phyloP scores from a whole-genome alignment of 129 eudicot genomes.

The Calendula officinalis region DNA sequence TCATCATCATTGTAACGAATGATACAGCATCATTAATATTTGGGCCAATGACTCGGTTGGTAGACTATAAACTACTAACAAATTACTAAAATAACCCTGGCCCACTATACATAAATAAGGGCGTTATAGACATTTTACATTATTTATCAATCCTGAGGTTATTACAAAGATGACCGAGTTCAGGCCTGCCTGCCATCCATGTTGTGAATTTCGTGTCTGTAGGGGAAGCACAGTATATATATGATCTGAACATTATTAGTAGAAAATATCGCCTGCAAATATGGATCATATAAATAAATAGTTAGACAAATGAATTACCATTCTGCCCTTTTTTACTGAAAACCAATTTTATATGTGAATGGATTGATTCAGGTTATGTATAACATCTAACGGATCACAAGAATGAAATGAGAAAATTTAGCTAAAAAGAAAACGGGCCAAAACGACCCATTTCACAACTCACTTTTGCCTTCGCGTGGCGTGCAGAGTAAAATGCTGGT shows the following conservation, averaged over 20 bases:
- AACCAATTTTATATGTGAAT: background rate
- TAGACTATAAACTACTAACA: conserved; percentile 18
- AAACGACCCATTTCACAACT: too few species aligned
- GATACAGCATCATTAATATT: conserved; percentile 32
- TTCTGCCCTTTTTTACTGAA: too few species aligned
- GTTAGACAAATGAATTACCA: too few species aligned
- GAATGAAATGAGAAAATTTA: too few species aligned
- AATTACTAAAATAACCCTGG: background rate
- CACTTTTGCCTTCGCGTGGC: too few species aligned
- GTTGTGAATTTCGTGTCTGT: conserved; percentile 41
- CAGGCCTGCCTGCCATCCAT: conserved; percentile 91
- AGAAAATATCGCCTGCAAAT: conserved; percentile 88
- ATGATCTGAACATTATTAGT: conserved; percentile 72
- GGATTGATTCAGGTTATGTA: too few species aligned
- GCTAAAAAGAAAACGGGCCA: too few species aligned
- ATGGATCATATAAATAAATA: conserved; percentile 15
- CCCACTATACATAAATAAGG: conserved; percentile 22
- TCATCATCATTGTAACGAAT: conserved; percentile 23
- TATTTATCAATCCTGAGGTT: conserved; percentile 75
- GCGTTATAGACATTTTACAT: conserved; percentile 21
- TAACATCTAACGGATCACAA: too few species aligned
- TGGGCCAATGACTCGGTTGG: conserved; percentile 18
- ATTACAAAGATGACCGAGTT: conserved; percentile 89
- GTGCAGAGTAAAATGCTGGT: too few species aligned
- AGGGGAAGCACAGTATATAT: conserved; percentile 59